Conservation (phyloP, 495 filamentous ascomycete species). For the Trichoderma erinaceum region DNA sequence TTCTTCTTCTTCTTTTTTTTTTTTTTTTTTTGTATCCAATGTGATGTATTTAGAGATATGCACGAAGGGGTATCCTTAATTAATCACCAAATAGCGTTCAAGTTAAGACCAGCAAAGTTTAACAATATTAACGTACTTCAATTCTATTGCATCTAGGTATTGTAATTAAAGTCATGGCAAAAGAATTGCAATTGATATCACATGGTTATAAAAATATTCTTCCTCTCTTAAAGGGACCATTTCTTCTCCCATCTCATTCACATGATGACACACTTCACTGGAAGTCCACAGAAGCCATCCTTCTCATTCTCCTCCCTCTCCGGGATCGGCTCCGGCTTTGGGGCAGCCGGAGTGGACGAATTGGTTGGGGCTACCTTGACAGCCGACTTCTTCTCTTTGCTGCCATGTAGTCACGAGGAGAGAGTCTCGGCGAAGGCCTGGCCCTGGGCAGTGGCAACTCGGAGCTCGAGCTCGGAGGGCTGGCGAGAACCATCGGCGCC, state of each 20-base stretch:
- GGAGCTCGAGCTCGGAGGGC: conserved; percentile 66
- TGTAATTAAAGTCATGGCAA: neutral
- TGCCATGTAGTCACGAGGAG: conserved; percentile 77
- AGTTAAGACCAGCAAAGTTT: neutral
- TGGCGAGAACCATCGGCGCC: conserved; percentile 74
- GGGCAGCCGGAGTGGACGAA: neutral
- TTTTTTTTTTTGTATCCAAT: no score
- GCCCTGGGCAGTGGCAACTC: conserved; percentile 75
- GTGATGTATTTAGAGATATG: no score
- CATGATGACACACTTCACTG: conserved; percentile 19
- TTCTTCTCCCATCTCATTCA: neutral
- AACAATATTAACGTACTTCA: neutral
- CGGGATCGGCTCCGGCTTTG: neutral
- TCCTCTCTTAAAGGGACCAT: neutral
- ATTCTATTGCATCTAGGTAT: conserved; percentile 10
- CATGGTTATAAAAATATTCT: neutral
- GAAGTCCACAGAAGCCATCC: conserved; percentile 22
- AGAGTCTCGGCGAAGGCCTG: conserved; percentile 79
- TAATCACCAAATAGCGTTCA: no score
- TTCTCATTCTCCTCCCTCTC: conserved; percentile 17
- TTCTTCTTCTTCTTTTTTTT: no score
- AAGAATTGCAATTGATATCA: neutral
- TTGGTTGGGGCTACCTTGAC: conserved; percentile 18
- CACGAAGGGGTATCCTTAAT: no score
- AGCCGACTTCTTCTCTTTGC: conserved; percentile 26